Percentiles rank a stretch among this genome's conserved stretches.
These are phyloP conservation scores for Schizosaccharomyces octosporus DNA, from an alignment of 805 yeast species.

Conservation along the genomic window DNA sequence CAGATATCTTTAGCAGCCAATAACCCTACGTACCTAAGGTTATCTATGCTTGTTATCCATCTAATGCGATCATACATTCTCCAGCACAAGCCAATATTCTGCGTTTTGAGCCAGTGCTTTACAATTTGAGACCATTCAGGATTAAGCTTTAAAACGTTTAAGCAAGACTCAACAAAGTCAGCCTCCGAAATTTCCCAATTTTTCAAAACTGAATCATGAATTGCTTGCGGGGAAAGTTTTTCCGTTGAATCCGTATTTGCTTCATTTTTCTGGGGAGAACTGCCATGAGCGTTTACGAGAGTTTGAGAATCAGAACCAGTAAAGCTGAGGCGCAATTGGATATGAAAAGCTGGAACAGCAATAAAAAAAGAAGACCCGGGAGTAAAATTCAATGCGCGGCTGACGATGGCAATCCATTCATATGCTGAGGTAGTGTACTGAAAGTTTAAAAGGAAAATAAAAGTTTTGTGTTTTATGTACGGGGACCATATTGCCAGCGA, in stretches of 20 bases:
- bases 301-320: not conserved
- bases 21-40: not conserved
- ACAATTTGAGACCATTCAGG: slow-evolving; percentile 5
- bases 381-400: not conserved
- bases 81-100: slow-evolving; percentile 29
- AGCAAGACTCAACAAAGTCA: slow-evolving; percentile 8
- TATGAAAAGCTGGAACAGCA: not conserved
- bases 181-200: not conserved
- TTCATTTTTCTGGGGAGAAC: not conserved
- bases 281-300: not conserved
- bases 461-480: not conserved
- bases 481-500: not conserved
- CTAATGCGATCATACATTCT: slow-evolving; percentile 53
- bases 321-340: not conserved
- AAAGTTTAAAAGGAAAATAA: not conserved
- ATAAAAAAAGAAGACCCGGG: not conserved
- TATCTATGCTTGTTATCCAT: slow-evolving; percentile 20
- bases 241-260: not conserved
- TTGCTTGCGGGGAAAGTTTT: not conserved
- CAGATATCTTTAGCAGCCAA: slow-evolving; percentile 23
- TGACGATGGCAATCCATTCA: not conserved
- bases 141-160: slow-evolving; percentile 13
- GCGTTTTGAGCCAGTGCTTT: slow-evolving; percentile 10
- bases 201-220: not conserved
- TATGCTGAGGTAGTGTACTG: not conserved